Evolutionary conservation across 352 stramenopile species (phyloP).

Genomic region (Globisporangium cylindrosporum): DNA sequence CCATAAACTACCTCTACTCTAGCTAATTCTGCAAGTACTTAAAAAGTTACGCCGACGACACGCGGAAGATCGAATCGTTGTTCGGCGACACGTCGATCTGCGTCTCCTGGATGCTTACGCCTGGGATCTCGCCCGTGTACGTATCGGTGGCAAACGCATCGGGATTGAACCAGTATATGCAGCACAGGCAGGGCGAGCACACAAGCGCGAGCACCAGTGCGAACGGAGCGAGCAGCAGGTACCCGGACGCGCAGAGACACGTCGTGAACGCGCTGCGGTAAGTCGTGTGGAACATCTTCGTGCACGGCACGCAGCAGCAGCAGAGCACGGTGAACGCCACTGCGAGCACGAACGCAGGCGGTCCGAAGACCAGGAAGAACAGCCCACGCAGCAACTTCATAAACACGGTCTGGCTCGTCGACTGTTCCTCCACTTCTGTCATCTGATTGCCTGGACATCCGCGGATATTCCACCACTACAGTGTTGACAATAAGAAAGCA

Average conservation of each 20-base stretch:
- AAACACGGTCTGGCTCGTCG: conserved; percentile 32
- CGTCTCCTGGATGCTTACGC: conserved; percentile 16
- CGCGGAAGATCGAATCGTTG: conserved; percentile 18
- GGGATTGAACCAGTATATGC: conserved; percentile 16
- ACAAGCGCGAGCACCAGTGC: conserved; percentile 25
- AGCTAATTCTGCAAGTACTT: too few relatives aligned
- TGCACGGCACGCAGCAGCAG: conserved; percentile 70
- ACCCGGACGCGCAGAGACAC: conserved; percentile 59
- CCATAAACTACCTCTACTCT: not conserved
- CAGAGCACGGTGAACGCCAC: conserved; percentile 52
- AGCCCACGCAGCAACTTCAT: conserved; percentile 36
- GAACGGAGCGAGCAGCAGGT: conserved; percentile 47
- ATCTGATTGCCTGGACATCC: conserved; percentile 76
- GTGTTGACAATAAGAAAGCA: not conserved
- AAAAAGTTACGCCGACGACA: conserved; percentile 9
- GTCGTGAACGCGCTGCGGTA: conserved; percentile 61
- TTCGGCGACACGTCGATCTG: conserved; percentile 16
- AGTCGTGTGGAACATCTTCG: conserved; percentile 32
- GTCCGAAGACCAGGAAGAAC: conserved; percentile 67
- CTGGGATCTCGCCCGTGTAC: not conserved
- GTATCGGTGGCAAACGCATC: conserved; percentile 2
- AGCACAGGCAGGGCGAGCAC: conserved; percentile 21
- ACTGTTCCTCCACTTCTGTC: conserved; percentile 52
- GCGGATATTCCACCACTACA: conserved; percentile 76
- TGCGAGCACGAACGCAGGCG: conserved; percentile 55